Conservation (phyloP, 1,284 basidiomycete genomes). For the Puccinia coronata region DNA sequence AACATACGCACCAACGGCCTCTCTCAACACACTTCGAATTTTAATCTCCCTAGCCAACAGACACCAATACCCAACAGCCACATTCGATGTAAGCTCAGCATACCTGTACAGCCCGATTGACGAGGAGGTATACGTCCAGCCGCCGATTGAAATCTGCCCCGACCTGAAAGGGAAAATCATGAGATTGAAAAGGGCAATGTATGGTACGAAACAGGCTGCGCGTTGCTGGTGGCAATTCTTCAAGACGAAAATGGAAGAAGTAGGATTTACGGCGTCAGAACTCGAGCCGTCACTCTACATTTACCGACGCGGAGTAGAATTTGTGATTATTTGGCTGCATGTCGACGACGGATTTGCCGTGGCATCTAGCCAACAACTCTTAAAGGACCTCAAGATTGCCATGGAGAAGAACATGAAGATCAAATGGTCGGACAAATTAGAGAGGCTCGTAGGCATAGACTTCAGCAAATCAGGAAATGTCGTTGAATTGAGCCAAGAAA, state of each 20-base stretch:
- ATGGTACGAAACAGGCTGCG: slow-evolving; percentile 36
- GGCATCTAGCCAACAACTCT: not conserved
- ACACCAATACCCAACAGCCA: not conserved
- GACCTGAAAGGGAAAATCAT: slow-evolving; percentile 9
- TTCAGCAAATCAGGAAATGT: not conserved
- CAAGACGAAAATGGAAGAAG: not conserved
- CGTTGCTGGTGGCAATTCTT: slow-evolving; percentile 42
- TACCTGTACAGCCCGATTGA: slow-evolving; percentile 2
- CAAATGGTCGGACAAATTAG: not conserved
- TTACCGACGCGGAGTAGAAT: not conserved
- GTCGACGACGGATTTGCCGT: slow-evolving; percentile 27
- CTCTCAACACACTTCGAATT: not conserved
- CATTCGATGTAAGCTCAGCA: not conserved
- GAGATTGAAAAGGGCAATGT: not conserved
- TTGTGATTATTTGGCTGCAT: slow-evolving; percentile 35
- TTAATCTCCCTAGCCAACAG: not conserved
- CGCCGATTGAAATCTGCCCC: not conserved
- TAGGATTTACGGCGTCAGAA: not conserved
- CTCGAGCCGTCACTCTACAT: slow-evolving; percentile 14
- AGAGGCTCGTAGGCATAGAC: not conserved
- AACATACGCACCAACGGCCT: slow-evolving; percentile 1
- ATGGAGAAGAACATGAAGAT: not conserved
- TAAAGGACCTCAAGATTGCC: not conserved
- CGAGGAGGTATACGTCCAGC: slow-evolving; percentile 5
- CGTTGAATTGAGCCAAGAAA: not conserved